A percentile compares a stretch with the other conserved stretches of the same genome.
phyloP scores from a whole-genome alignment of 495 filamentous ascomycete genomes.

The Jackrogersella minutella region DNA sequence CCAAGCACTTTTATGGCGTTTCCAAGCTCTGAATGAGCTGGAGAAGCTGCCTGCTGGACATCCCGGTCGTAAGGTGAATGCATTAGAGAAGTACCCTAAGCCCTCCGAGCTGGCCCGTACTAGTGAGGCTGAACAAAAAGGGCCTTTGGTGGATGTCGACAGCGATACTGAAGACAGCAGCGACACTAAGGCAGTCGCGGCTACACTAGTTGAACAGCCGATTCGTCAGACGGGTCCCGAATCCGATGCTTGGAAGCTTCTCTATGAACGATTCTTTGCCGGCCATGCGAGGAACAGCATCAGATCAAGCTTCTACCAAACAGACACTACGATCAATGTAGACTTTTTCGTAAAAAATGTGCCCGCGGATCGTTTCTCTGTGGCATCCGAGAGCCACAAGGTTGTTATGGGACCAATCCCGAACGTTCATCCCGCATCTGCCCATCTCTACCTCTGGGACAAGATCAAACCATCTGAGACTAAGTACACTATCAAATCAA shows the following conservation, averaged over 20 bases:
- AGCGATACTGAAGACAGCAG: conserved; percentile 40
- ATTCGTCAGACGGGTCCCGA: background rate
- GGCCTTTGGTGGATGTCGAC: conserved; percentile 21
- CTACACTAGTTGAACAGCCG: no score
- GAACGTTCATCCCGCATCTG: conserved; percentile 41
- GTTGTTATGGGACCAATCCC: conserved; percentile 33
- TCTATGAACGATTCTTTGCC: conserved; percentile 32
- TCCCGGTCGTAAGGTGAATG: conserved; percentile 62
- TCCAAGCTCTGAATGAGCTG: conserved; percentile 58
- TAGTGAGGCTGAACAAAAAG: conserved; percentile 6
- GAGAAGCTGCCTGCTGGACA: conserved; percentile 71
- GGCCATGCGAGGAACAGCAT: conserved; percentile 7
- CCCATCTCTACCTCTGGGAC: conserved; percentile 74
- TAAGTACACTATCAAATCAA: conserved; percentile 70
- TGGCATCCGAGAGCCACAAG: conserved; percentile 41
- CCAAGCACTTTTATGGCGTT: conserved; percentile 51
- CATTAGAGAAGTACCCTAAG: conserved; percentile 71
- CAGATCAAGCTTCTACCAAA: conserved; percentile 52
- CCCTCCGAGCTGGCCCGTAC: conserved; percentile 48
- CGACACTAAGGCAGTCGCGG: conserved; percentile 6
- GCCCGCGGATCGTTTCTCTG: conserved; percentile 44
- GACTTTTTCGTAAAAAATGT: conserved; percentile 53
- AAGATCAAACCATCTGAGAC: conserved; percentile 67
- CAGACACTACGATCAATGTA: conserved; percentile 44
- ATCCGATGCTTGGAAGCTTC: conserved; percentile 16